phyloP scores from a whole-genome alignment of 2,329 filamentous ascomycete genomes.

The Aspergillus quadricinctus region DNA sequence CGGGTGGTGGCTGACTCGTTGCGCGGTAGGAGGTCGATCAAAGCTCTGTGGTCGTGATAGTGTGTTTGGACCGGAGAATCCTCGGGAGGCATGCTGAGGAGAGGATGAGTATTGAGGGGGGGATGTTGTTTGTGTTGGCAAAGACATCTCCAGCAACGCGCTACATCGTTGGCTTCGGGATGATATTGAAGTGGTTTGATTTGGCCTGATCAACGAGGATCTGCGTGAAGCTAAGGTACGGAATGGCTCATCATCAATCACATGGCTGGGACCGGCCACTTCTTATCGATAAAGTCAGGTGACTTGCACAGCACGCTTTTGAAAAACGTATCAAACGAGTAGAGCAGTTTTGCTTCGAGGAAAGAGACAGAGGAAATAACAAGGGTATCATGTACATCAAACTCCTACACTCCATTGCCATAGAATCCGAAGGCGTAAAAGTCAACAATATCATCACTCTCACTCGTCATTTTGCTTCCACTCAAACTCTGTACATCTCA shows the following conservation, averaged over 20 bases:
- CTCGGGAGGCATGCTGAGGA: constrained; percentile 23
- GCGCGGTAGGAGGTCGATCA: constrained; percentile 13
- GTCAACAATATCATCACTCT: not conserved
- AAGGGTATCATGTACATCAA: constrained; percentile 17
- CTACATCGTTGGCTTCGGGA: constrained; percentile 26
- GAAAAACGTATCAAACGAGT: not conserved
- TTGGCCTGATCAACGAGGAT: not conserved
- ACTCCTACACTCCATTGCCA: constrained; percentile 3
- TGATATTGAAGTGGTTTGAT: not conserved
- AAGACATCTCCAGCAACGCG: constrained; percentile 30
- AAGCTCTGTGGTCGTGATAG: constrained; percentile 19
- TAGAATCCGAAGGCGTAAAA: not conserved
- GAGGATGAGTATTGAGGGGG: constrained; percentile 25
- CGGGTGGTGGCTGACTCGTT: constrained; percentile 8
- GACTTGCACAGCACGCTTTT: not conserved
- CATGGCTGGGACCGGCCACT: constrained; percentile 4
- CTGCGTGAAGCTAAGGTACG: not conserved
- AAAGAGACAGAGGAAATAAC: constrained; percentile 4
- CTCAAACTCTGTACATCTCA: constrained; percentile 45
- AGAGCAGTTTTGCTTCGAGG: constrained; percentile 1
- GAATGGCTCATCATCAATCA: not conserved
- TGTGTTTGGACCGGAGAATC: constrained; percentile 6
- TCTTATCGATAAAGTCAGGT: constrained; percentile 28
- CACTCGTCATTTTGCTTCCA: constrained; percentile 45
- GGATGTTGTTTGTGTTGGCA: constrained; percentile 23